A percentile compares a stretch with the other conserved stretches of the same genome.
Evolutionary conservation across 345 rosid species (phyloP).

Genomic region (Alliaria petiolata): DNA sequence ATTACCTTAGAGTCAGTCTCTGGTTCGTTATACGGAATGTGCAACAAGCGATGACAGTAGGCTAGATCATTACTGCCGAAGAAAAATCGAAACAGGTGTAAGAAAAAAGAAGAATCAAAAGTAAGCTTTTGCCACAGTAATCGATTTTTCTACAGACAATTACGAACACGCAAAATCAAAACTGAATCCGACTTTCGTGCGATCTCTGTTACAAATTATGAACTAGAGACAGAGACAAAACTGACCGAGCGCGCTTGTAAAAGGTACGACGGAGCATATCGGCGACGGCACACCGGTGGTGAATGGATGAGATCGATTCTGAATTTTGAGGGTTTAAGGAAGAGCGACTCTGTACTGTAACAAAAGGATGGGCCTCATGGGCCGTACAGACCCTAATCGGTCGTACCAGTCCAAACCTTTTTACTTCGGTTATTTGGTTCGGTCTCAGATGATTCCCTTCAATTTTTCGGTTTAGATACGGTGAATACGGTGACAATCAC

Average conservation of each 20-base stretch:
- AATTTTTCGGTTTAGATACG: not conserved
- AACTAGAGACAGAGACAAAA: not conserved
- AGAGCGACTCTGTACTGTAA: not conserved
- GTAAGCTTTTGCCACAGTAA: not conserved
- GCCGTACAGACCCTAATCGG: not conserved
- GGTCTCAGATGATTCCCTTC: not conserved
- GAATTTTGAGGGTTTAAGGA: conserved; percentile 3
- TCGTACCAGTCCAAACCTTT: not conserved
- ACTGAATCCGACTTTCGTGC: not conserved
- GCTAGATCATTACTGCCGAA: conserved; percentile 23
- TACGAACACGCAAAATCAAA: not conserved
- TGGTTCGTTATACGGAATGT: conserved; percentile 16
- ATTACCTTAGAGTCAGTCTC: conserved; percentile 4
- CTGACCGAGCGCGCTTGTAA: conserved; percentile 22
- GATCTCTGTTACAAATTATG: not conserved
- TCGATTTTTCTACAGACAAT: not conserved
- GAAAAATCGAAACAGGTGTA: not conserved
- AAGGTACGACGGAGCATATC: conserved; percentile 24
- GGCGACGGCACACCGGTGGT: conserved; percentile 14
- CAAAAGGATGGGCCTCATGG: not conserved
- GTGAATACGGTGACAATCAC: not conserved
- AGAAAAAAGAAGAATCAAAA: not conserved
- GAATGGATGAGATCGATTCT: not conserved
- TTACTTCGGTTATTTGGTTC: not conserved
- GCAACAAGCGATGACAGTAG: conserved; percentile 14